Evolutionary conservation across 768 basidiomycete genomes (phyloP), one percentile per base, ranked within the genome.

Genomic region (Mycena chlorophos): DNA sequence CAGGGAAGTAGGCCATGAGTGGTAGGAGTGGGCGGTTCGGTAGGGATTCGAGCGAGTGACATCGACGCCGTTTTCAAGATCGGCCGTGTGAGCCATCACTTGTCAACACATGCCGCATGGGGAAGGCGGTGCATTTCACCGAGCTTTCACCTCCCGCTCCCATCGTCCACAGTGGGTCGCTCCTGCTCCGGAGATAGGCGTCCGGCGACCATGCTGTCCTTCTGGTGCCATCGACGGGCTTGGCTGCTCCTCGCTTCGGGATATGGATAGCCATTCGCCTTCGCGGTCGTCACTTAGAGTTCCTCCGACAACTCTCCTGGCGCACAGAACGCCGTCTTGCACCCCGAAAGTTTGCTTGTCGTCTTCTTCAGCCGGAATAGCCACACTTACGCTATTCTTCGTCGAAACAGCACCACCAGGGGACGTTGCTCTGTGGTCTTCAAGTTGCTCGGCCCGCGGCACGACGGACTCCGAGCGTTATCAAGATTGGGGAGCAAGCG

Each of bases 71-170:
- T 52, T 61, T 57, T 61, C 42, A 48, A 61, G 52, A 1, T 49
- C 5, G 51, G 43, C 31, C 38, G 56, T 48, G 57, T 16, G 23
- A 46, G 28, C 4, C 2, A 49, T 48, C 20, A 51, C 43, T 3
- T 8, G 46, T 61, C 49, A 47, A 42, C 20, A 34, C 38, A 46
- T 23, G 56, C 52, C 40, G 2, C 42, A 51, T 54, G 13, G 40
- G 40, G 8, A 22, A 42, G 13, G 40, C 46, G 59, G 54, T 57
- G 38, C 50, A 61, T 57, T 61, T 40, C 34, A 49, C 60, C 60
- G 60, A 61, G 50, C 58, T 57, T 57, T 55, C 56, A 30, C 60
- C 60, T 56, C 37, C 19, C 5, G 34, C 2, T n/a, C 40, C 20
- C 40, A 42, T 42, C 40, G 13, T 42, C 20, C 20, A 6, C 8